Conservation (phyloP, 1,284 basidiomycete genomes). For the Ganoderma resinaceum region DNA sequence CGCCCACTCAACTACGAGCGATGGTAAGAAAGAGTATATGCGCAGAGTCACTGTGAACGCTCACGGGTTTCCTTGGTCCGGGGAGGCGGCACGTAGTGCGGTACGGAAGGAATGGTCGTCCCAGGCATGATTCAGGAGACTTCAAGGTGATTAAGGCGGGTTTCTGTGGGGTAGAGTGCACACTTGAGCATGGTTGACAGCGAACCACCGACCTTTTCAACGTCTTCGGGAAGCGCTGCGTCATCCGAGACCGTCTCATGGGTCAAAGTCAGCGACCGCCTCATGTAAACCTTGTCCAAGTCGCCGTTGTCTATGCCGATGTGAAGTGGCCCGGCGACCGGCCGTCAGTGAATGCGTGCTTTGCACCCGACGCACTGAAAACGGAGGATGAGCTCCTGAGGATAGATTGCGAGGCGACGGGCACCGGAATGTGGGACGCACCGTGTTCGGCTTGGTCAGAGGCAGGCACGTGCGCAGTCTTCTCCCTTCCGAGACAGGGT, state of each 20-base stretch:
- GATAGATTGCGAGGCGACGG: neutral
- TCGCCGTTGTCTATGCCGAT: neutral
- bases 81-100: conserved; percentile 45
- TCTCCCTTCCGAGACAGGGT: neutral
- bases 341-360: neutral
- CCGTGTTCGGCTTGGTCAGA: neutral
- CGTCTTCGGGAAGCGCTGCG: neutral
- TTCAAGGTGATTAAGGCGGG: neutral
- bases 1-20: conserved; percentile 63
- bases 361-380: neutral
- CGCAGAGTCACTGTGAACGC: conserved; percentile 10
- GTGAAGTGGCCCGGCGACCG: conserved; percentile 2
- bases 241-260: neutral
- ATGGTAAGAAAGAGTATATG: neutral
- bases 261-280: neutral
- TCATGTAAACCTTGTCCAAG: neutral
- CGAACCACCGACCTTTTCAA: conserved; percentile 1
- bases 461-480: neutral
- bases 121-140: conserved; percentile 18
- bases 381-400: neutral
- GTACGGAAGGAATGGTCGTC: conserved; percentile 25
- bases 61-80: conserved; percentile 42
- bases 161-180: neutral
- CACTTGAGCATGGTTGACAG: conserved; percentile 1
- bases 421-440: conserved; percentile 2